A percentile compares a stretch with the other conserved stretches of the same genome.
Conservation (phyloP, 768 basidiomycete genomes). For the Russula foetens region DNA sequence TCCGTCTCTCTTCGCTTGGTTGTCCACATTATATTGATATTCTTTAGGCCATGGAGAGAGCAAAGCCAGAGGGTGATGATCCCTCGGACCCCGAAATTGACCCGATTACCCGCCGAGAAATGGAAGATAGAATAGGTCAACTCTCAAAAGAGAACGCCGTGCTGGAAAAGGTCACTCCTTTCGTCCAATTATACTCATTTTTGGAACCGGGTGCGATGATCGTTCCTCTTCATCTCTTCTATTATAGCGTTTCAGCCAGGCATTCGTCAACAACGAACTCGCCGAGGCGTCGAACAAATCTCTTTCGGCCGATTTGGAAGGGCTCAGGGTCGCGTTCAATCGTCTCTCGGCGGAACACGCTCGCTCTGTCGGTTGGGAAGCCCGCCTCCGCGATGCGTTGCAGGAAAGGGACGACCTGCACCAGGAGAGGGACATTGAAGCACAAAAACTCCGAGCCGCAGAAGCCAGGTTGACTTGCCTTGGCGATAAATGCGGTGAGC, state of each 20-base stretch:
- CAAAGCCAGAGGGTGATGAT: slow-evolving; percentile 4
- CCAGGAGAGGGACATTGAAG: slow-evolving; percentile 71
- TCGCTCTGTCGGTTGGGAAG: slow-evolving; percentile 63
- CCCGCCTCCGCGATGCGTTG: slow-evolving; percentile 50
- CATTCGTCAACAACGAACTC: slow-evolving; percentile 73
- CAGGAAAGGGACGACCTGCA: slow-evolving; percentile 78
- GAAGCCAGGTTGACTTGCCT: slow-evolving; percentile 58
- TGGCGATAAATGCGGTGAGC: slow-evolving; percentile 57
- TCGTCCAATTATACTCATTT: neutral
- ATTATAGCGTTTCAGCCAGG: slow-evolving; percentile 64
- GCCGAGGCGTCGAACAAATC: slow-evolving; percentile 72
- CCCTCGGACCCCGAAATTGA: slow-evolving; percentile 7
- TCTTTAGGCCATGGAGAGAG: slow-evolving; percentile 4
- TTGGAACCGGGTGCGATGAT: slow-evolving; percentile 8
- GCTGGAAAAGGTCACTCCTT: slow-evolving; percentile 46
- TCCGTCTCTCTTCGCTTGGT: slow-evolving; percentile 25
- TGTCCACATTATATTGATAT: neutral
- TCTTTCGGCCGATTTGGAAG: slow-evolving; percentile 65
- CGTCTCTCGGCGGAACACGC: slow-evolving; percentile 63
- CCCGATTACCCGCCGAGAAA: slow-evolving; percentile 20
- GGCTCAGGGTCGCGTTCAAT: slow-evolving; percentile 56
- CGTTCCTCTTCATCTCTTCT: neutral
- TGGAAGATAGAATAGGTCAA: slow-evolving; percentile 30
- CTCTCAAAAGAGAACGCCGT: slow-evolving; percentile 49
- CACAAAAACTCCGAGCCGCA: slow-evolving; percentile 55